A percentile compares a stretch with the other conserved stretches of the same genome.
phyloP scores from a whole-genome alignment of 352 stramenopile genomes.

The Hyaloperonospora brassicae region DNA sequence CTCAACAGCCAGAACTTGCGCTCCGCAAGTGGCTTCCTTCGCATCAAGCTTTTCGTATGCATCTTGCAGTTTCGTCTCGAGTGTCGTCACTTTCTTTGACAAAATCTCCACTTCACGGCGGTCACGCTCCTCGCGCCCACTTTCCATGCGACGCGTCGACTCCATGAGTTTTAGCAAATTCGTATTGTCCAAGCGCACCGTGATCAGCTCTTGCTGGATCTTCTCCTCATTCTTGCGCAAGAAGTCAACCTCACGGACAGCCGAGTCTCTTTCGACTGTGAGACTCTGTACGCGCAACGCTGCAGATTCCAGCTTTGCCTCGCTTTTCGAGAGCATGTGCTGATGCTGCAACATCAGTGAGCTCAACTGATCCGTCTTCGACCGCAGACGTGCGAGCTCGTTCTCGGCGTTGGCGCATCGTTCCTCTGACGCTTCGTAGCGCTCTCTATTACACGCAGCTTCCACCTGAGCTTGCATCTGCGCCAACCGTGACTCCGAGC shows the following conservation, averaged over 20 bases:
- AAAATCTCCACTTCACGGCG: slow-evolving; percentile 40
- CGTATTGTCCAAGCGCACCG: slow-evolving; percentile 62
- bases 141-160: slow-evolving; percentile 58
- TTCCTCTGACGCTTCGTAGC: slow-evolving; percentile 46
- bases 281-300: slow-evolving; percentile 33
- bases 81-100: slow-evolving; percentile 32
- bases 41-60: slow-evolving; percentile 55
- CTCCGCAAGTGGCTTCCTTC: slow-evolving; percentile 41
- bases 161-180: slow-evolving; percentile 79
- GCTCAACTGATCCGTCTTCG: slow-evolving; percentile 54
- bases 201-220: slow-evolving; percentile 45
- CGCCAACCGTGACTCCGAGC: slow-evolving; percentile 37
- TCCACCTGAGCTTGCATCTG: slow-evolving; percentile 72
- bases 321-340: slow-evolving; percentile 42
- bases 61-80: slow-evolving; percentile 56
- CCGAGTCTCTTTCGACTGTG: slow-evolving; percentile 42
- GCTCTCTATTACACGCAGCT: slow-evolving; percentile 53
- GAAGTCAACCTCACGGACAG: slow-evolving; percentile 37
- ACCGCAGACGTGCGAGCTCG: slow-evolving; percentile 52
- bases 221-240: slow-evolving; percentile 60
- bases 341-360: slow-evolving; percentile 59
- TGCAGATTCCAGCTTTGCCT: slow-evolving; percentile 51
- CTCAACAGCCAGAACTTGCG: slow-evolving; percentile 37
- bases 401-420: slow-evolving; percentile 49
- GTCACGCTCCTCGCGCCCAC: slow-evolving; percentile 47